Conservation (phyloP, 192 early-diverging fungal genomes). For the Backusella australiensis region DNA sequence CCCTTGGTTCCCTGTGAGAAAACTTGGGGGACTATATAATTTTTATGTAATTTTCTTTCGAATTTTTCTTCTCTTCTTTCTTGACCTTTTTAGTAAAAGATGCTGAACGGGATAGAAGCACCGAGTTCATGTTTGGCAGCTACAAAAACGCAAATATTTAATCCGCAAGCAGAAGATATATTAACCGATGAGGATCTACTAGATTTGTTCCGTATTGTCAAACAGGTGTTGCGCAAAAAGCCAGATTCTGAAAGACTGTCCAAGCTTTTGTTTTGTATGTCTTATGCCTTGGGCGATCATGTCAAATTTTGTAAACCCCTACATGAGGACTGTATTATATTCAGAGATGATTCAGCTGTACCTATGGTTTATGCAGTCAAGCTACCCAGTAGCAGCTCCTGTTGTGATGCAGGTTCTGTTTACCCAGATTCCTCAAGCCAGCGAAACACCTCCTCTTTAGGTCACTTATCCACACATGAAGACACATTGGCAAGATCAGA, state of each 20-base stretch:
- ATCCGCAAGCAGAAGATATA: constrained; percentile 38
- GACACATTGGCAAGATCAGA: background rate
- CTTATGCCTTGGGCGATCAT: constrained; percentile 30
- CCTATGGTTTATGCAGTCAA: constrained; percentile 12
- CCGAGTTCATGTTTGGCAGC: constrained; percentile 7
- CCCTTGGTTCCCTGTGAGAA: background rate
- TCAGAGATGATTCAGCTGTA: constrained; percentile 13
- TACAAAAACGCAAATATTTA: background rate
- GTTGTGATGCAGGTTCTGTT: background rate
- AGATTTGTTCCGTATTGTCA: constrained; percentile 32
- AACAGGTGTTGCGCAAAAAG: constrained; percentile 27
- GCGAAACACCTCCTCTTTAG: background rate
- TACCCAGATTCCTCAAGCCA: background rate
- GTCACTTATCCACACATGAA: background rate
- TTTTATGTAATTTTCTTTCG: constrained; percentile 1
- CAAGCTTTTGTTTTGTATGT: constrained; percentile 35
- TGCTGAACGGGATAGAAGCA: background rate
- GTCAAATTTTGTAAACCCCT: constrained; percentile 26
- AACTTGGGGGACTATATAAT: constrained; percentile 1
- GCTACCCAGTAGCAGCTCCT: constrained; percentile 6
- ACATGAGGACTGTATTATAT: constrained; percentile 23
- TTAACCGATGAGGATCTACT: constrained; percentile 37
- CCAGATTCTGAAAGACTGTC: constrained; percentile 31
- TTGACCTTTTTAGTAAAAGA: background rate
- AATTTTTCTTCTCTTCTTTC: background rate